Conservation (phyloP, 1,284 basidiomycete genomes). For the Sanguinoderma infundibulare region DNA sequence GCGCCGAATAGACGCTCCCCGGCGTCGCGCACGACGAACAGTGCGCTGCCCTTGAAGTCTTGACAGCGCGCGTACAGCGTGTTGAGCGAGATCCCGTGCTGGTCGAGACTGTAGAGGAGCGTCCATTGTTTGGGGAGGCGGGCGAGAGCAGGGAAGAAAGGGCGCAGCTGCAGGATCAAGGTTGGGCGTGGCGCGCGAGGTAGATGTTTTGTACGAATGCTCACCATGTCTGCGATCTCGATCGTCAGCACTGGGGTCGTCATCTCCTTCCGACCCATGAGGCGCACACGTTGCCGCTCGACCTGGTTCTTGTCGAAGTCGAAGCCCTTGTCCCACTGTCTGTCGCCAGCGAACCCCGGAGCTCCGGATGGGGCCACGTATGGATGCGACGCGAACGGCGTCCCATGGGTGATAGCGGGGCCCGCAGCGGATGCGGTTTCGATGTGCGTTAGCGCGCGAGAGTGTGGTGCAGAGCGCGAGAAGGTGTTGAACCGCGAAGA, state of each 20-base stretch:
- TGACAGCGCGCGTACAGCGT: slow-evolving; percentile 83
- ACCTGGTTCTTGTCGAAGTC: slow-evolving; percentile 36
- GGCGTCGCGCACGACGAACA: slow-evolving; percentile 66
- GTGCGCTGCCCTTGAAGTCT: slow-evolving; percentile 45
- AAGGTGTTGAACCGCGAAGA: slow-evolving; percentile 14
- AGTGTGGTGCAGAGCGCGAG: slow-evolving; percentile 19
- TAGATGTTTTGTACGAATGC: slow-evolving; percentile 24
- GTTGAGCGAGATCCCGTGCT: slow-evolving; percentile 91
- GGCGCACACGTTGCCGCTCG: slow-evolving; percentile 42
- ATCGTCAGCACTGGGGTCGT: slow-evolving; percentile 61
- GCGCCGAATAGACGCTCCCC: slow-evolving; percentile 75
- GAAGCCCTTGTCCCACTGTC: slow-evolving; percentile 41
- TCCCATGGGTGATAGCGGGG: slow-evolving; percentile 43
- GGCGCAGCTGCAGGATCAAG: slow-evolving; percentile 57
- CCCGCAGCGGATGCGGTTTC: slow-evolving; percentile 1
- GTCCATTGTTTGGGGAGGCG: slow-evolving; percentile 85
- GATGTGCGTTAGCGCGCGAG: slow-evolving; percentile 17
- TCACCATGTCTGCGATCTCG: slow-evolving; percentile 63
- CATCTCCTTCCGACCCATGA: slow-evolving; percentile 50
- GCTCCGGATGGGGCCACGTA: slow-evolving; percentile 77
- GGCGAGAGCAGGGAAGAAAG: slow-evolving; percentile 79
- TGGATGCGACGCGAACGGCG: slow-evolving; percentile 61
- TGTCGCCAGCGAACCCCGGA: slow-evolving; percentile 71
- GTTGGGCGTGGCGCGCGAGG: background rate
- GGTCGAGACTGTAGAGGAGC: slow-evolving; percentile 91